These are phyloP conservation scores for Lactifluus hygrophoroides DNA, from an alignment of 768 basidiomycete genomes.

Conservation along the genomic window DNA sequence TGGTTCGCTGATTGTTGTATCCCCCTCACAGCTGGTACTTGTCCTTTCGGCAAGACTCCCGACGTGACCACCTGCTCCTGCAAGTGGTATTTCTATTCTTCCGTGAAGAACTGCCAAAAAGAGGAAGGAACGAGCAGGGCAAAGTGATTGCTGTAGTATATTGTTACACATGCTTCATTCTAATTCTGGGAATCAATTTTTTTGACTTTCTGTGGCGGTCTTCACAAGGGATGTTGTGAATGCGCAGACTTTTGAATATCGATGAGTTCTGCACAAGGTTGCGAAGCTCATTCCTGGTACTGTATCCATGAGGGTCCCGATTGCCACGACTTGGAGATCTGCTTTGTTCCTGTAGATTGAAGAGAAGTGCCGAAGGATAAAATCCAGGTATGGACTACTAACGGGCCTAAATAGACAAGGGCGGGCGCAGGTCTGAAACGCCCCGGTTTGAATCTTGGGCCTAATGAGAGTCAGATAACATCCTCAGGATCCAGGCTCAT, in stretches of 20 bases:
- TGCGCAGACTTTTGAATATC: neutral
- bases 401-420: too few relatives aligned
- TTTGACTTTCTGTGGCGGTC: neutral
- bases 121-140: neutral
- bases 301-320: too few relatives aligned
- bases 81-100: neutral
- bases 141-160: neutral
- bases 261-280: too few relatives aligned
- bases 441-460: too few relatives aligned
- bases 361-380: too few relatives aligned
- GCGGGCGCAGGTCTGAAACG: too few relatives aligned
- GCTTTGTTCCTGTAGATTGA: too few relatives aligned
- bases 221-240: neutral
- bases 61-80: conserved; percentile 12
- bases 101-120: neutral
- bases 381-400: too few relatives aligned
- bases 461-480: too few relatives aligned
- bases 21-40: conserved; percentile 9
- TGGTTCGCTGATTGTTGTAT: neutral
- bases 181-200: neutral
- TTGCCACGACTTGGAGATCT: too few relatives aligned
- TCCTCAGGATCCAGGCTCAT: too few relatives aligned
- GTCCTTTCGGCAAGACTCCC: conserved; percentile 15
- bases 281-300: too few relatives aligned
- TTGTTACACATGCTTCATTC: neutral